Percentiles rank a stretch among this genome's conserved stretches.
Conservation (phyloP, 2,329 filamentous ascomycete species). For the Talaromyces sp. region DNA sequence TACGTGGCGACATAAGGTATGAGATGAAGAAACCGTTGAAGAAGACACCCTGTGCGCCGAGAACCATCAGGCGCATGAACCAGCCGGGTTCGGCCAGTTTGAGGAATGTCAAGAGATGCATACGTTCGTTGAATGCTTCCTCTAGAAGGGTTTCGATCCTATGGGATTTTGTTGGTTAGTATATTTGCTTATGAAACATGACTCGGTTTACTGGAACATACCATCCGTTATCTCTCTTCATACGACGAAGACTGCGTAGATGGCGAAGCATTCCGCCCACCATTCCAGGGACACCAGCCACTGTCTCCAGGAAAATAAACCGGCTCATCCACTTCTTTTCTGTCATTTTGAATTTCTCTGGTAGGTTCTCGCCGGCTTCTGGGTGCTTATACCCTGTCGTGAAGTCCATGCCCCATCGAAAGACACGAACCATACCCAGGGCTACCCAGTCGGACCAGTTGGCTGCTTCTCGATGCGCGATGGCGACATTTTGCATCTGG, state of each 20-base stretch:
- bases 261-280: slow-evolving; percentile 94
- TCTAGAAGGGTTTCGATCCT: slow-evolving; percentile 91
- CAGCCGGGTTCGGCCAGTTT: slow-evolving; percentile 83
- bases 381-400: slow-evolving; percentile 80
- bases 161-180: not conserved
- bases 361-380: slow-evolving; percentile 46
- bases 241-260: slow-evolving; percentile 76
- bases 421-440: slow-evolving; percentile 72
- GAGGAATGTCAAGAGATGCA: slow-evolving; percentile 91
- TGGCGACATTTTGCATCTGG: slow-evolving; percentile 73
- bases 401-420: slow-evolving; percentile 79
- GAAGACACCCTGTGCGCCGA: slow-evolving; percentile 92
- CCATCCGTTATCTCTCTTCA: slow-evolving; percentile 94
- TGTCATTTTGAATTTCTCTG: slow-evolving; percentile 68
- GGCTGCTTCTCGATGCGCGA: slow-evolving; percentile 75
- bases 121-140: slow-evolving; percentile 89
- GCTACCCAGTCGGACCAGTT: slow-evolving; percentile 78
- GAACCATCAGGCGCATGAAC: slow-evolving; percentile 91
- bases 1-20: slow-evolving; percentile 83
- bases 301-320: slow-evolving; percentile 91
- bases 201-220: slow-evolving; percentile 30
- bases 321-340: slow-evolving; percentile 88
- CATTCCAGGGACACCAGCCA: slow-evolving; percentile 96
- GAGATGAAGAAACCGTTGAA: slow-evolving; percentile 91
- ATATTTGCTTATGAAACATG: not conserved